Conservation (phyloP, 352 stramenopile species). For the Phytophthora pisi region DNA sequence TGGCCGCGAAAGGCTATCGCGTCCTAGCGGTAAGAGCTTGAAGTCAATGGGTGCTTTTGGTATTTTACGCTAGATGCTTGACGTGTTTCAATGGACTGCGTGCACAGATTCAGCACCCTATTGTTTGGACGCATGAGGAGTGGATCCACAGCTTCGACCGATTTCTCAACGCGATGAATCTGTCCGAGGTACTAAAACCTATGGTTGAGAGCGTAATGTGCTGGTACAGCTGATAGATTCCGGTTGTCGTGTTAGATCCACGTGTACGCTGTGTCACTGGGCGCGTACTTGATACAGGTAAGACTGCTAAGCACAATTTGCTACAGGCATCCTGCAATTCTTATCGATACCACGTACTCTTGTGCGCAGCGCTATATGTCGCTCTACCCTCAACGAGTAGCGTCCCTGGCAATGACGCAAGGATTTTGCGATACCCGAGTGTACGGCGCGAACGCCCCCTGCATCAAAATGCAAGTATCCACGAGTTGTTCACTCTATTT, state of each 20-base stretch:
- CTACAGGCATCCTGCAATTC: no score
- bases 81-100: not conserved
- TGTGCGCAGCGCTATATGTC: constrained; percentile 53
- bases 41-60: not conserved
- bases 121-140: constrained; percentile 82
- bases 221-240: constrained; percentile 1
- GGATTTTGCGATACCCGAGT: constrained; percentile 61
- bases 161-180: constrained; percentile 70
- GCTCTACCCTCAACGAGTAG: constrained; percentile 62
- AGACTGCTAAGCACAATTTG: not conserved
- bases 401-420: constrained; percentile 68
- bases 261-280: constrained; percentile 73
- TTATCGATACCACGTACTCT: not conserved
- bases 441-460: constrained; percentile 53
- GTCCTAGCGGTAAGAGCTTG: constrained; percentile 53
- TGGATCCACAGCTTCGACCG: constrained; percentile 85
- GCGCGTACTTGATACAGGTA: constrained; percentile 76
- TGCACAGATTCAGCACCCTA: constrained; percentile 64
- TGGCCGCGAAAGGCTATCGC: constrained; percentile 66
- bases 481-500: not conserved
- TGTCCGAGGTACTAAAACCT: constrained; percentile 35
- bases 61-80: not conserved
- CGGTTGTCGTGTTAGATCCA: constrained; percentile 41
- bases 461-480: constrained; percentile 55
- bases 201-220: not conserved